Conservation (phyloP, 1,139 yeast species). For the Kurtzmaniella quercitrusa region DNA sequence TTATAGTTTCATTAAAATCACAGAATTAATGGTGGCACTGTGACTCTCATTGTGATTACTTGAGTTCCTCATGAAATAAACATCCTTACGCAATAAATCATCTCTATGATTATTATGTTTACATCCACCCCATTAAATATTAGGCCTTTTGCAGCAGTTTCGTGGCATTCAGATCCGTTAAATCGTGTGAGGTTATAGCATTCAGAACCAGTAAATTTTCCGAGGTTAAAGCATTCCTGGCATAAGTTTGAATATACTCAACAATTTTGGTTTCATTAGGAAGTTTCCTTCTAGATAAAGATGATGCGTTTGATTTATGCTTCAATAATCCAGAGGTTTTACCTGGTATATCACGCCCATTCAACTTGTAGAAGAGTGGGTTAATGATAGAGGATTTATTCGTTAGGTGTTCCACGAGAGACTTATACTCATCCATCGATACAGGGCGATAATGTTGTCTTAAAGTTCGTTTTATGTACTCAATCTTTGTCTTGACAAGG, state of each 20-base stretch:
- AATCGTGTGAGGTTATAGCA: neutral
- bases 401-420: neutral
- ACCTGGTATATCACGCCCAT: slow-evolving; percentile 9
- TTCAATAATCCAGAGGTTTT: neutral
- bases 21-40: too few relatives aligned
- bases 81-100: too few relatives aligned
- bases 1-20: too few relatives aligned
- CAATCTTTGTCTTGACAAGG: slow-evolving; percentile 21
- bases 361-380: neutral
- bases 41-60: too few relatives aligned
- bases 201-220: neutral
- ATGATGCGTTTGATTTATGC: neutral
- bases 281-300: neutral
- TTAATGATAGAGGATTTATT: neutral
- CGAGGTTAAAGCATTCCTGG: neutral
- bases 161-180: neutral
- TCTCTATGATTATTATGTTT: too few relatives aligned
- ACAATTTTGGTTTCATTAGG: slow-evolving; percentile 1
- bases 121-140: too few relatives aligned
- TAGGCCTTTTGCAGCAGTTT: too few relatives aligned
- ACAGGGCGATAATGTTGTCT: slow-evolving; percentile 22
- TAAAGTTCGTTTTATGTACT: slow-evolving; percentile 17
- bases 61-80: too few relatives aligned
- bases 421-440: slow-evolving; percentile 7
- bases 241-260: slow-evolving; percentile 18